Percentiles rank a stretch among this genome's conserved stretches.
Conservation (phyloP, 2,329 filamentous ascomycete species). For the Colletotrichum spinosum region DNA sequence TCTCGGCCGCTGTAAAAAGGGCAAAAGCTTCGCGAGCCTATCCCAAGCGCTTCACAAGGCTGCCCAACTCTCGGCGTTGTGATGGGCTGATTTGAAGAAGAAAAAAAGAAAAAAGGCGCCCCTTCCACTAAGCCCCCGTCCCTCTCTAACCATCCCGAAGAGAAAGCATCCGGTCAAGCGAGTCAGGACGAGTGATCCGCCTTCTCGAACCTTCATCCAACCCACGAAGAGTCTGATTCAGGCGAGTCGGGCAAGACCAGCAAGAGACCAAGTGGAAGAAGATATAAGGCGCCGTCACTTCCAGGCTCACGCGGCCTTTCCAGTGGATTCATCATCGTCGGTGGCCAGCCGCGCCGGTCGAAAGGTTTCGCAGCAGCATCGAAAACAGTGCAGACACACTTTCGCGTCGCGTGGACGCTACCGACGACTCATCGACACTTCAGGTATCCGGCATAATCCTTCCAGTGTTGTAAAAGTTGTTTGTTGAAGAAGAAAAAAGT, state of each 20-base stretch:
- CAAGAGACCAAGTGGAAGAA: background rate
- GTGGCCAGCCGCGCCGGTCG: constrained; percentile 19
- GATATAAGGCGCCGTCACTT: constrained; percentile 34
- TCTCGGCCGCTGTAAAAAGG: no score
- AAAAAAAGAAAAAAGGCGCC: constrained; percentile 14
- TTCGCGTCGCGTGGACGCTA: constrained; percentile 35
- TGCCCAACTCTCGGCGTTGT: constrained; percentile 51
- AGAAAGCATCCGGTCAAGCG: constrained; percentile 28
- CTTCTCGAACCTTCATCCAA: constrained; percentile 30
- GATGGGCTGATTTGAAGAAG: constrained; percentile 44
- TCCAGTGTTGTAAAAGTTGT: constrained; percentile 23
- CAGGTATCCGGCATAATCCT: constrained; percentile 28
- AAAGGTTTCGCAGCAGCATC: background rate
- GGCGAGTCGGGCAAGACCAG: constrained; percentile 23
- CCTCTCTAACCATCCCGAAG: constrained; percentile 24
- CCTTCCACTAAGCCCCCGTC: constrained; percentile 11
- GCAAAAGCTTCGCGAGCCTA: constrained; percentile 1
- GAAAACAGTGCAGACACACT: background rate
- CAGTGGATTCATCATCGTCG: constrained; percentile 38
- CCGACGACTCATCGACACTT: constrained; percentile 42
- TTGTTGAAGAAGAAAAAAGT: background rate
- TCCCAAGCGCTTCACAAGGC: constrained; percentile 42
- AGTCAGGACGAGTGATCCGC: constrained; percentile 14
- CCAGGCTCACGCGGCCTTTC: constrained; percentile 38
- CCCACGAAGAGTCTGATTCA: constrained; percentile 31